Base-by-base conservation (phyloP, 2,329 filamentous ascomycete species). In the Xylariaceae sp. region DNA sequence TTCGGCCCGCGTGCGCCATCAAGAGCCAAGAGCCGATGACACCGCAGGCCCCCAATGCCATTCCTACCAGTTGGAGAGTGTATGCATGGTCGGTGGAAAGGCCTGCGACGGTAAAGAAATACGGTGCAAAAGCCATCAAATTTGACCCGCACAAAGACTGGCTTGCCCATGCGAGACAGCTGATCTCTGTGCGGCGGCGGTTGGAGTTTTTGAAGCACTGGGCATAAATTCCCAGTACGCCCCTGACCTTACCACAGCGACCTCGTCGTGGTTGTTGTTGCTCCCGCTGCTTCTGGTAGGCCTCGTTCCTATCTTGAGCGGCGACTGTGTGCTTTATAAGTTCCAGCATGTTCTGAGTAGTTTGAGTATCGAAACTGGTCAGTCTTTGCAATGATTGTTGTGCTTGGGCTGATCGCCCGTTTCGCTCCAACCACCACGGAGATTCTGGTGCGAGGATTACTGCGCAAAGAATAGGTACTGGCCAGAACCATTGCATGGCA, bases 401-500 rank as follows among this genome's bases (percentile, higher is more conserved):
- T 1, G 66, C 64, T 11, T 53, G 52, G 2, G 58, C 53, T 17
- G 52, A 41, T 12, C 54, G 49, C 3, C 58, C 60, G 9, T 60
- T 53, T 7, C 64, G 55, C 11, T 66, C 60, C 3, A 63, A 52
- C 55, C 59, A 67, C 63, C 65, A 69, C 3, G 66, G 66, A 4
- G 60, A 64, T 43, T 69, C 67, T 2, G 66, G 67, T 9, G 64
- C 63, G 34, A 67, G 61, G 13, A 51, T 29, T 3, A 63, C 50
- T 2, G 50, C 52, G 0, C 63, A 32, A 13, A 68, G 41, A 0
- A 69, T 49, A 1, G 62, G 60, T 0, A 61, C 46, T 1, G 64
- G 61, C 55, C 62, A 69, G 1, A 61, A 43, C 66, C 67, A 70
- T 49, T 69, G 65, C 6, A 68, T 38, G 1, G 56, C 65, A 37